Evolutionary conservation across 495 filamentous ascomycete genomes (phyloP).

Genomic region (Aspergillus taichungensis): DNA sequence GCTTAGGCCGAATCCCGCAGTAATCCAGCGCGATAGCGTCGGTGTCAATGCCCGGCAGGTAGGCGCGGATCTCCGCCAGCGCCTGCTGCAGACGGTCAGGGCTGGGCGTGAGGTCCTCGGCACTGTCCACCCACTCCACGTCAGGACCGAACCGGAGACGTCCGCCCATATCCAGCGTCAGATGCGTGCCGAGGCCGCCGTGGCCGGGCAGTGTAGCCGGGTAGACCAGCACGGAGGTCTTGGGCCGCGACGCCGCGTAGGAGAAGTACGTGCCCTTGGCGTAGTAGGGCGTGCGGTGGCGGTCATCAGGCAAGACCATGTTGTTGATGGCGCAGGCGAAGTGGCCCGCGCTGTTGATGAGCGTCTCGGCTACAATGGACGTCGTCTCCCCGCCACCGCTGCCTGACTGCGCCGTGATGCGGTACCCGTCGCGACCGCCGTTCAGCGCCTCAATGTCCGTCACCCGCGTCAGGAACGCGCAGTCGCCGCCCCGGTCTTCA

Average conservation of each 20-base stretch:
- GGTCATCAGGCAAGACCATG: slow-evolving; percentile 57
- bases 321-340: slow-evolving; percentile 71
- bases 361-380: slow-evolving; percentile 58
- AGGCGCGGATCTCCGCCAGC: slow-evolving; percentile 63
- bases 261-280: slow-evolving; percentile 96
- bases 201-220: slow-evolving; percentile 72
- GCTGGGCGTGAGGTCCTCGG: slow-evolving; percentile 46
- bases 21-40: slow-evolving; percentile 72
- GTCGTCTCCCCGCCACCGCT: slow-evolving; percentile 34
- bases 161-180: slow-evolving; percentile 83
- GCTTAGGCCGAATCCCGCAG: slow-evolving; percentile 83
- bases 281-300: slow-evolving; percentile 58
- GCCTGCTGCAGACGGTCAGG: slow-evolving; percentile 55
- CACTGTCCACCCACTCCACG: slow-evolving; percentile 79
- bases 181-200: slow-evolving; percentile 83
- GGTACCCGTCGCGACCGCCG: slow-evolving; percentile 40
- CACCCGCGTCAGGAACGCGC: slow-evolving; percentile 58
- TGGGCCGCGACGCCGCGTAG: slow-evolving; percentile 57
- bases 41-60: slow-evolving; percentile 64
- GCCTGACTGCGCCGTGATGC: slow-evolving; percentile 40
- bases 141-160: slow-evolving; percentile 89
- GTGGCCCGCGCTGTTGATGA: slow-evolving; percentile 84
- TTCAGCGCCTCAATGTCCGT: slow-evolving; percentile 46
- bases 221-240: slow-evolving; percentile 71
- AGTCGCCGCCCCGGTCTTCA: slow-evolving; percentile 65